Evolutionary conservation across 1,284 basidiomycete genomes (phyloP).

Genomic region (Chondrostereum purpureum): DNA sequence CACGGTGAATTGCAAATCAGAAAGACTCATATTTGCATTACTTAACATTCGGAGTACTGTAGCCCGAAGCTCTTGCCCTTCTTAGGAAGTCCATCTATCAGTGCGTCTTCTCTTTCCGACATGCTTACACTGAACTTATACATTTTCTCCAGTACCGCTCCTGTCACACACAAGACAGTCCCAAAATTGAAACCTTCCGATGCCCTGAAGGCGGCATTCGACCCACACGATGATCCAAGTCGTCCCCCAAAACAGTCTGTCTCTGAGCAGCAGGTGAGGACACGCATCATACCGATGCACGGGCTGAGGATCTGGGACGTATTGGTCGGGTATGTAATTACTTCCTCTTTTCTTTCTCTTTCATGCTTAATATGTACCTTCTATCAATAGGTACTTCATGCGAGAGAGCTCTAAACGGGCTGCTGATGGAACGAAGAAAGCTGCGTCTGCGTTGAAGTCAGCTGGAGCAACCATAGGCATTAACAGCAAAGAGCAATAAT

Average conservation of each 20-base stretch:
- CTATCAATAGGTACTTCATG: constrained; percentile 36
- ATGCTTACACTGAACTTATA: background rate
- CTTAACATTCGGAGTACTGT: constrained; percentile 5
- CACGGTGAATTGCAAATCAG: too few relatives aligned
- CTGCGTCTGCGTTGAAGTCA: constrained; percentile 18
- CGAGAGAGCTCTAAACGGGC: constrained; percentile 37
- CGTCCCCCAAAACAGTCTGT: constrained; percentile 45
- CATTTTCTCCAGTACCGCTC: constrained; percentile 31
- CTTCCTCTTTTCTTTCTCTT: constrained; percentile 3
- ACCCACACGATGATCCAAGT: constrained; percentile 44
- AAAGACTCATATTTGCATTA: constrained; percentile 24
- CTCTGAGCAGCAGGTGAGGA: constrained; percentile 47
- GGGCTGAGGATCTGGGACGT: constrained; percentile 51
- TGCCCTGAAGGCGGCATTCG: constrained; percentile 41
- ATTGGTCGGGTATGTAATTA: constrained; percentile 33
- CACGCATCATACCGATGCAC: constrained; percentile 38
- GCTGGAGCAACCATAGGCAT: constrained; percentile 9
- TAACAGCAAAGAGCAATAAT: constrained; percentile 5
- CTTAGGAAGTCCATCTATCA: constrained; percentile 52
- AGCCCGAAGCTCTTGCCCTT: constrained; percentile 52
- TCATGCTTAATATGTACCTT: constrained; percentile 4
- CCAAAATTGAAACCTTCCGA: constrained; percentile 41
- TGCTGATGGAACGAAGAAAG: constrained; percentile 22
- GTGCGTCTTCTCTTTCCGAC: background rate
- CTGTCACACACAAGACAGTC: constrained; percentile 46